Evolutionary conservation across 768 basidiomycete genomes (phyloP).

Genomic region (Hygrophoropsis aurantiaca): DNA sequence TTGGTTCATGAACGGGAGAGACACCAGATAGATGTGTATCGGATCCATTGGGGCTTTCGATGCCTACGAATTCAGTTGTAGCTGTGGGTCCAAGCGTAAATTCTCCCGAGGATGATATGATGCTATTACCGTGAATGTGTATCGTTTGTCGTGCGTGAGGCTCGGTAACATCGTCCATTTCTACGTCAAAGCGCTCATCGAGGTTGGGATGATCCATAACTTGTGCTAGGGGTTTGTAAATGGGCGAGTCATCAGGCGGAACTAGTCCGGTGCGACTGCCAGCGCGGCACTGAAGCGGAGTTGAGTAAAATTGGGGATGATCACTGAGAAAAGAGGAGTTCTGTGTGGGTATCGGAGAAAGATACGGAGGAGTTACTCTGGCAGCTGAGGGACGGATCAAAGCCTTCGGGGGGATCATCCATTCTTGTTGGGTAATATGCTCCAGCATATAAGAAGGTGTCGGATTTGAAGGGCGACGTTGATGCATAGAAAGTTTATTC

Average conservation of each 20-base stretch:
- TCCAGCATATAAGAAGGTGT: constrained; percentile 27
- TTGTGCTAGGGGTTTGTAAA: neutral
- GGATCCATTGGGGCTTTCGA: neutral
- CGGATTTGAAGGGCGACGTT: constrained; percentile 19
- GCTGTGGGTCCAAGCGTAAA: constrained; percentile 16
- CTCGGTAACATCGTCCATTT: constrained; percentile 18
- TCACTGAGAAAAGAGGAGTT: constrained; percentile 15
- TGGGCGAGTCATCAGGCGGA: neutral
- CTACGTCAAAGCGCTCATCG: constrained; percentile 12
- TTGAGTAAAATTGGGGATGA: constrained; percentile 25
- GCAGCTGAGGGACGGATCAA: neutral
- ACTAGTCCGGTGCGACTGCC: constrained; percentile 1
- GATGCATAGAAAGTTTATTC: constrained; percentile 10
- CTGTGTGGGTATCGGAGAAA: neutral
- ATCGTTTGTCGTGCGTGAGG: constrained; percentile 9
- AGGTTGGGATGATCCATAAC: neutral
- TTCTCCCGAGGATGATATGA: constrained; percentile 28
- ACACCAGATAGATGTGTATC: neutral
- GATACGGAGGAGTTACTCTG: constrained; percentile 2
- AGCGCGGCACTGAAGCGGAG: constrained; percentile 15
- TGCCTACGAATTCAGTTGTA: neutral
- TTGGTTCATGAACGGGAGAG: neutral
- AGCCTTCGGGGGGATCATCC: constrained; percentile 12
- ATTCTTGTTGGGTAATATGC: constrained; percentile 11
- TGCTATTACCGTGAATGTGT: constrained; percentile 25